Percentiles rank a stretch among this genome's conserved stretches.
Conservation (phyloP, 768 basidiomycete genomes). For the Fibroporia radiculosa region DNA sequence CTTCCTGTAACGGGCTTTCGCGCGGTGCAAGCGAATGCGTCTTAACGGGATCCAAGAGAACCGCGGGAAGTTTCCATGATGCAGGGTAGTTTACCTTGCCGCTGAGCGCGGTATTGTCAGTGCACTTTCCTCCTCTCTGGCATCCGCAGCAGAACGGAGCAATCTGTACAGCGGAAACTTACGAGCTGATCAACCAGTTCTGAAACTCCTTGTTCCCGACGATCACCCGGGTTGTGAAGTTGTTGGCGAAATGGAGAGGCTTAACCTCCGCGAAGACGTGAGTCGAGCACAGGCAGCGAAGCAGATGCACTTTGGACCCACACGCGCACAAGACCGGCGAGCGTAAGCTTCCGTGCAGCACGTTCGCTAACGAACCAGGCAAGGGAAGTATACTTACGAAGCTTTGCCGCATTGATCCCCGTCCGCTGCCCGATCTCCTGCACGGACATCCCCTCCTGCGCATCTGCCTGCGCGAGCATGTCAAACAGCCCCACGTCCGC, state of each 20-base stretch:
- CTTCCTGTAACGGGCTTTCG: slow-evolving; percentile 4
- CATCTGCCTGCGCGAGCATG: slow-evolving; percentile 1
- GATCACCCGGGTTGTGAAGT: background rate
- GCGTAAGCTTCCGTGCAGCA: no score
- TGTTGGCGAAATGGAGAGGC: slow-evolving; percentile 2
- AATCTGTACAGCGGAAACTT: no score
- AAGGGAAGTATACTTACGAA: no score
- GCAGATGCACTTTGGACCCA: background rate
- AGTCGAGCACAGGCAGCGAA: background rate
- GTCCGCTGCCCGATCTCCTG: background rate
- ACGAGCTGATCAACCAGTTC: no score
- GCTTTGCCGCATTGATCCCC: slow-evolving; percentile 2
- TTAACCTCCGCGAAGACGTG: slow-evolving; percentile 4
- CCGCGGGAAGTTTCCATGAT: slow-evolving; percentile 3
- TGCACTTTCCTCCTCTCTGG: no score
- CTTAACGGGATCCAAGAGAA: slow-evolving; percentile 4
- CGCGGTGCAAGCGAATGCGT: background rate
- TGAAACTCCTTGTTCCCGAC: no score
- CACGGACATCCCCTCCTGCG: background rate
- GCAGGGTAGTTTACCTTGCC: slow-evolving; percentile 5
- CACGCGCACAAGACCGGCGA: background rate
- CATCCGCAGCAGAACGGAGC: no score
- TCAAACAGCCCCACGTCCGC: slow-evolving; percentile 1
- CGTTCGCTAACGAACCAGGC: no score
- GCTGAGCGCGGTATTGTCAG: background rate